Conservation (phyloP, 331 rosid genomes). For the Malus hybrid region DNA sequence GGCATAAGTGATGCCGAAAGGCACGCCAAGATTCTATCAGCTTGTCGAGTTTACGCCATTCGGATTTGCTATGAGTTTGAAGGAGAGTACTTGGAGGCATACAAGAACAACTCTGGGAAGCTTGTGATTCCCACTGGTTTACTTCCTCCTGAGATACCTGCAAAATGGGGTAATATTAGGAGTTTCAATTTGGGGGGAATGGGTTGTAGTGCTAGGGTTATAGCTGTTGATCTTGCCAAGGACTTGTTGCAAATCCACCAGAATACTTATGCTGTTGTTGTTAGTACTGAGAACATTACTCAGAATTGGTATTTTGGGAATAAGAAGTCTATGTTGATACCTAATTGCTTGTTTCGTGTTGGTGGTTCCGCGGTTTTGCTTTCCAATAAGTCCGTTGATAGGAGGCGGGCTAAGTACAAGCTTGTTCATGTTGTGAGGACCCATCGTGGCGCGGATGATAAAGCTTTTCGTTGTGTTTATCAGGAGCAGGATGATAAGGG, state of each 20-base stretch:
- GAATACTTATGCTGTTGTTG: slow-evolving; percentile 54
- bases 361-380: no score
- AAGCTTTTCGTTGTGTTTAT: slow-evolving; percentile 54
- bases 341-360: no score
- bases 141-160: slow-evolving; percentile 12
- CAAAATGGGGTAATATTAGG: slow-evolving; percentile 1
- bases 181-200: slow-evolving; percentile 58
- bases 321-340: no score
- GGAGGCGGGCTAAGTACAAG: no score
- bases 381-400: no score
- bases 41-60: slow-evolving; percentile 7
- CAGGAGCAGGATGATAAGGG: slow-evolving; percentile 58
- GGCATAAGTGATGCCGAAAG: slow-evolving; percentile 8
- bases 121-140: slow-evolving; percentile 35
- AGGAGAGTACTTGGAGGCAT: slow-evolving; percentile 23
- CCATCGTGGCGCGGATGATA: slow-evolving; percentile 30
- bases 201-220: slow-evolving; percentile 68
- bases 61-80: slow-evolving; percentile 34
- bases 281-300: slow-evolving; percentile 58
- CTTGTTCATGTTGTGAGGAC: no score
- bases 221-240: slow-evolving; percentile 57
- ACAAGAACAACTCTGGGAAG: slow-evolving; percentile 6
- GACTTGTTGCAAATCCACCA: slow-evolving; percentile 50
- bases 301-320: slow-evolving; percentile 11
- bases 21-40: neutral